These are phyloP conservation scores for Torrubiellomyces zombiae DNA, from an alignment of 2,329 filamentous ascomycete species.

Conservation along the genomic window DNA sequence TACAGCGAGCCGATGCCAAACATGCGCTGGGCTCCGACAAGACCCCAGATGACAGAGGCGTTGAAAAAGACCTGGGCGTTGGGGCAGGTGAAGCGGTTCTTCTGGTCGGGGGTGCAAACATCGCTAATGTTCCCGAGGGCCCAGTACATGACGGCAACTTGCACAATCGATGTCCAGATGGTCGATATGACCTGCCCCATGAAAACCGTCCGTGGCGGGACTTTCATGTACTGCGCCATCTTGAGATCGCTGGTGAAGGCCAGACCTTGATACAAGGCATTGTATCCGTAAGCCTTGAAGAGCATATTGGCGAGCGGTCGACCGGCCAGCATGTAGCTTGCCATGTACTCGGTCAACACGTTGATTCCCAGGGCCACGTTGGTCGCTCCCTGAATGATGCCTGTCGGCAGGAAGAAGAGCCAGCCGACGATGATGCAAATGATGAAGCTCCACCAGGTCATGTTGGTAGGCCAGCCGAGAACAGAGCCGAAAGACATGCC, in stretches of 20 bases:
- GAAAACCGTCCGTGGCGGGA: conserved; percentile 17
- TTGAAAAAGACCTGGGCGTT: conserved; percentile 16
- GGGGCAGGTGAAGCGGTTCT: conserved; percentile 16
- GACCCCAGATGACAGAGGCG: conserved; percentile 14
- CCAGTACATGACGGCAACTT: conserved; percentile 21
- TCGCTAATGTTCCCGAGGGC: conserved; percentile 16
- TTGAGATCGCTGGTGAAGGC: conserved; percentile 20
- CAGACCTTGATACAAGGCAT: conserved; percentile 24
- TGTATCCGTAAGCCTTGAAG: conserved; percentile 26
- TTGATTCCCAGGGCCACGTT: conserved; percentile 29
- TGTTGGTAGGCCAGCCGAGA: conserved; percentile 11
- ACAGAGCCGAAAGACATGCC: conserved; percentile 17
- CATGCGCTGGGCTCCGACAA: conserved; percentile 15
- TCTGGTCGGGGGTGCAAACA: conserved; percentile 13
- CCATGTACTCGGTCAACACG: conserved; percentile 26
- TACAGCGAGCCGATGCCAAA: conserved; percentile 23
- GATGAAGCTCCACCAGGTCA: conserved; percentile 14
- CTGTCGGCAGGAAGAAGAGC: conserved; percentile 22
- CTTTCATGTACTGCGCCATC: conserved; percentile 16
- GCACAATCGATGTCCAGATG: conserved; percentile 20
- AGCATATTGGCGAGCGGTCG: conserved; percentile 29
- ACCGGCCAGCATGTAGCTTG: conserved; percentile 14
- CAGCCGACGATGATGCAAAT: conserved; percentile 21
- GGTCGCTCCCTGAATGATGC: conserved; percentile 24
- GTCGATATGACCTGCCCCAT: conserved; percentile 25